Percentiles rank a stretch among this genome's conserved stretches.
Evolutionary conservation across 805 yeast species (phyloP).

Genomic region (Clavispora fructus): DNA sequence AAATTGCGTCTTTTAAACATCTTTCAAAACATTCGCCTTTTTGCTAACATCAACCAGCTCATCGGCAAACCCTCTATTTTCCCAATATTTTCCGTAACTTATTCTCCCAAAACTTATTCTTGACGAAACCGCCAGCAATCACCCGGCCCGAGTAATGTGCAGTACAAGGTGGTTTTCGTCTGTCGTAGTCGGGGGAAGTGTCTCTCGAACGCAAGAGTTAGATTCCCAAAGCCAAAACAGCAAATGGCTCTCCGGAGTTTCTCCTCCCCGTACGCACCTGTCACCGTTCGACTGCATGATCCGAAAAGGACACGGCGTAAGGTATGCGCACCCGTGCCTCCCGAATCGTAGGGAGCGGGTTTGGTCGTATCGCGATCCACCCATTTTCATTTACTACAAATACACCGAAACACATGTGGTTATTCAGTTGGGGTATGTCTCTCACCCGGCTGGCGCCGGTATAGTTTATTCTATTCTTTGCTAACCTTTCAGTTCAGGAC

Average conservation of each 20-base stretch:
- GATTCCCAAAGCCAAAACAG: no score
- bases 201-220: no score
- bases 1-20: no score
- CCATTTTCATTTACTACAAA: neutral
- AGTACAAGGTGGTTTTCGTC: neutral
- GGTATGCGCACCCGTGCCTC: conserved; percentile 2
- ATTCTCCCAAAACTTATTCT: no score
- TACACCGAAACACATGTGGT: conserved; percentile 22
- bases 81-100: no score
- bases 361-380: conserved; percentile 1
- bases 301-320: neutral
- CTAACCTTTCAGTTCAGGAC: conserved; percentile 37
- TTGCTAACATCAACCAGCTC: no score
- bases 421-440: conserved; percentile 36
- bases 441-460: neutral
- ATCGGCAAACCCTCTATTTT: no score
- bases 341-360: neutral
- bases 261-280: no score
- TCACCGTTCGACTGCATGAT: no score
- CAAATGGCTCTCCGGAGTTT: no score
- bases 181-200: neutral
- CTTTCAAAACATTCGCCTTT: no score
- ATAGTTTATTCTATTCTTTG: neutral
- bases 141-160: neutral
- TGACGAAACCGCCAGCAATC: neutral